Percentiles rank a stretch among this genome's conserved stretches.
Conservation (phyloP, 441 rosid genomes). For the Hura crepitans region DNA sequence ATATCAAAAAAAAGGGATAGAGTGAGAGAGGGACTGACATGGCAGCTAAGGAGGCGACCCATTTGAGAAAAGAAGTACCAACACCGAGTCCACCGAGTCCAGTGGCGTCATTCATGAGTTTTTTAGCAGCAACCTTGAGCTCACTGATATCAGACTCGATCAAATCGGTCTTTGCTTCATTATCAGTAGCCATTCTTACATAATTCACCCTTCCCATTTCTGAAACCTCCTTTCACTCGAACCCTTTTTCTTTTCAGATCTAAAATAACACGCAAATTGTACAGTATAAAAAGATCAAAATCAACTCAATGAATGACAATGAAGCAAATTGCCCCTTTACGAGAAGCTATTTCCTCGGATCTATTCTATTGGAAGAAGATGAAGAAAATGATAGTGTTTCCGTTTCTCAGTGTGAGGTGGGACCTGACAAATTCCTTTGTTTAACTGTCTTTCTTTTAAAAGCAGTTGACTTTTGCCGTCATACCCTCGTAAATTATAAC, state of each 20-base stretch:
- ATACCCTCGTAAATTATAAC: no score
- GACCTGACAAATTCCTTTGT: no score
- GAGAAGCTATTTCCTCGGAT: neutral
- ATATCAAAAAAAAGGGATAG: neutral
- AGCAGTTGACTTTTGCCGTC: no score
- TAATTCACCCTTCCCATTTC: constrained; percentile 55
- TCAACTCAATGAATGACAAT: neutral
- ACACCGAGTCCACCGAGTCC: constrained; percentile 57
- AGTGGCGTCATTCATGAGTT: constrained; percentile 42
- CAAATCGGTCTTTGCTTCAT: constrained; percentile 31
- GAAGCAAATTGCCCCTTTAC: neutral
- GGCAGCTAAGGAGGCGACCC: constrained; percentile 69
- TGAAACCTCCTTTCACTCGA: neutral
- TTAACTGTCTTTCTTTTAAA: no score
- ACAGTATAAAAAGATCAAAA: neutral
- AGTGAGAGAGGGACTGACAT: constrained; percentile 40
- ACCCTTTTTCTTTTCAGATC: constrained; percentile 14
- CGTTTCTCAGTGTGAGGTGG: neutral
- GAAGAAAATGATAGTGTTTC: neutral
- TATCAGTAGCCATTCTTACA: constrained; percentile 63
- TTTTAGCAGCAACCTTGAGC: constrained; percentile 48
- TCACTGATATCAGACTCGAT: constrained; percentile 48
- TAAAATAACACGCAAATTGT: neutral
- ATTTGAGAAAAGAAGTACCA: constrained; percentile 66
- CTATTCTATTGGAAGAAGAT: neutral